Evolutionary conservation across 2,329 filamentous ascomycete species (phyloP).

Genomic region (Aspergillus sergii): DNA sequence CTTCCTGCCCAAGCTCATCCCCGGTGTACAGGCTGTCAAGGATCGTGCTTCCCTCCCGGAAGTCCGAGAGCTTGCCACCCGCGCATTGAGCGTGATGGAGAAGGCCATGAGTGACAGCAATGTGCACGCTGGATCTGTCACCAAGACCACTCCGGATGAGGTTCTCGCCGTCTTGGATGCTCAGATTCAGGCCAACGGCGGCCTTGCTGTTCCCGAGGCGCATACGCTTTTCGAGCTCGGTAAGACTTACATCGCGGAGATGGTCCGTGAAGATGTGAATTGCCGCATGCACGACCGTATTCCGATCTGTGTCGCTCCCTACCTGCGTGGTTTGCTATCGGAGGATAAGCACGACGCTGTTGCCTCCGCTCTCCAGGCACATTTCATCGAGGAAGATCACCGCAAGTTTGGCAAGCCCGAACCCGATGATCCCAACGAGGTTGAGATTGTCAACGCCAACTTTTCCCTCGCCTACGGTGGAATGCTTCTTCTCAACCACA

Average conservation of each 20-base stretch:
- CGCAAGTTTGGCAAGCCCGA: constrained; percentile 83
- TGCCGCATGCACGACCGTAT: constrained; percentile 78
- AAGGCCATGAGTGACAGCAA: constrained; percentile 81
- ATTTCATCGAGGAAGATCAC: constrained; percentile 81
- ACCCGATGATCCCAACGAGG: constrained; percentile 87
- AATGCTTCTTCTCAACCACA: constrained; percentile 95
- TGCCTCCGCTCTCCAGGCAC: constrained; percentile 71
- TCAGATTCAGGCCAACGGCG: constrained; percentile 71
- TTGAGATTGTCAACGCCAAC: constrained; percentile 95
- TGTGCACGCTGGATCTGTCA: constrained; percentile 58
- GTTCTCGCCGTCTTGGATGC: constrained; percentile 74
- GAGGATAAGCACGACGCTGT: constrained; percentile 65
- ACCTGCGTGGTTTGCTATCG: constrained; percentile 71
- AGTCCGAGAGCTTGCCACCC: constrained; percentile 84
- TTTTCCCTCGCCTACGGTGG: constrained; percentile 98
- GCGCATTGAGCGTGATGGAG: constrained; percentile 83
- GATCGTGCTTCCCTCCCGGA: constrained; percentile 90
- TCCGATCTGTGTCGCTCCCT: constrained; percentile 68
- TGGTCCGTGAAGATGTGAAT: constrained; percentile 87
- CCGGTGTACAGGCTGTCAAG: constrained; percentile 86
- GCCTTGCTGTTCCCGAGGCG: constrained; percentile 65
- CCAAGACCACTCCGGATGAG: constrained; percentile 68
- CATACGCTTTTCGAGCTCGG: constrained; percentile 64
- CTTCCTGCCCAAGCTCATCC: constrained; percentile 91
- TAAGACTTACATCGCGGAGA: constrained; percentile 75